A percentile compares a stretch with the other conserved stretches of the same genome.
phyloP scores from a whole-genome alignment of 2,329 filamentous ascomycete genomes.

The Fusarium sp. region DNA sequence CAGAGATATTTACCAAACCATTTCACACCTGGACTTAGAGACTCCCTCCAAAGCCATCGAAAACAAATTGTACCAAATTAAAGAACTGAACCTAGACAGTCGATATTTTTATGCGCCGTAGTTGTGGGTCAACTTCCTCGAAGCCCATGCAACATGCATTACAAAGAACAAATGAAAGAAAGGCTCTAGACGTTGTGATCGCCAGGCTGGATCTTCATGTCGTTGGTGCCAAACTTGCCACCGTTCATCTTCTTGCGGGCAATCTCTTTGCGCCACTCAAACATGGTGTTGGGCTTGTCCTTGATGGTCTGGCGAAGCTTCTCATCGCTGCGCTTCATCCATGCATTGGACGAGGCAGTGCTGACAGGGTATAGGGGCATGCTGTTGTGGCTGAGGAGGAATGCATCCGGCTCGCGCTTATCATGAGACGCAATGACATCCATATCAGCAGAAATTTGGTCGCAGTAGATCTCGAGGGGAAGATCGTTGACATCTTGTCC shows the following conservation, averaged over 20 bases:
- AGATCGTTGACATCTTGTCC: slow-evolving; percentile 87
- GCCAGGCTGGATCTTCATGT: slow-evolving; percentile 29
- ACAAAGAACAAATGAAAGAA: slow-evolving; percentile 19
- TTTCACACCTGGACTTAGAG: slow-evolving; percentile 7
- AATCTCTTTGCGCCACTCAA: slow-evolving; percentile 51
- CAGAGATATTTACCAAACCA: slow-evolving; percentile 30
- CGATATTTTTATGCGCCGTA: slow-evolving; percentile 46
- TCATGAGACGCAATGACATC: slow-evolving; percentile 75
- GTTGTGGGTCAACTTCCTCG: slow-evolving; percentile 31
- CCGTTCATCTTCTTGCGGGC: slow-evolving; percentile 36
- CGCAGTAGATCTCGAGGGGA: slow-evolving; percentile 81
- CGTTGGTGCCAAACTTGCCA: slow-evolving; percentile 20
- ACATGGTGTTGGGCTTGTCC: slow-evolving; percentile 57
- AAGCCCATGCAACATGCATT: slow-evolving; percentile 42
- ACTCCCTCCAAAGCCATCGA: slow-evolving; percentile 5
- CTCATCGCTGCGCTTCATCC: slow-evolving; percentile 59
- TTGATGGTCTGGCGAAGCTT: slow-evolving; percentile 57
- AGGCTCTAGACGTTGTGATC: slow-evolving; percentile 45
- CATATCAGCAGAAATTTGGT: slow-evolving; percentile 79
- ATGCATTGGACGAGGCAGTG: slow-evolving; percentile 54
- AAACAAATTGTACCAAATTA: slow-evolving; percentile 38
- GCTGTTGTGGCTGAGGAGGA: slow-evolving; percentile 57
- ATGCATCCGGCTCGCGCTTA: slow-evolving; percentile 50
- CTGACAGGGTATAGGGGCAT: slow-evolving; percentile 70
- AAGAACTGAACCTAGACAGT: slow-evolving; percentile 27